Conservation (phyloP, 2,329 filamentous ascomycete species). For the Aspergillus versicolor region DNA sequence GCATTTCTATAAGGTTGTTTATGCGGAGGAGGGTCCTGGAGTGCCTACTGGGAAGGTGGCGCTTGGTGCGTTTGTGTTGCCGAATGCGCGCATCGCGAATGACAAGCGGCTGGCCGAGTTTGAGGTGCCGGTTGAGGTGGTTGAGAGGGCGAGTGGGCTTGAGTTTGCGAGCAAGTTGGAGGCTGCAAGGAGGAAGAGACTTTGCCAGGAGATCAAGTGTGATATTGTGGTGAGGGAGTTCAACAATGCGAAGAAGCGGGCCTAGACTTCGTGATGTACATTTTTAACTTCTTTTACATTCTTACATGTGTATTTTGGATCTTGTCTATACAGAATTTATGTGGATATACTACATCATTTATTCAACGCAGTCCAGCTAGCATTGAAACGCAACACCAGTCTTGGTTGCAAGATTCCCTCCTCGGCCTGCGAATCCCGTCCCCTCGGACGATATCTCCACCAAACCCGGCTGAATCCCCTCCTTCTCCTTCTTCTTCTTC, state of each 20-base stretch:
- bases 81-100: slow-evolving; percentile 86
- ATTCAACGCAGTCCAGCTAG: slow-evolving; percentile 40
- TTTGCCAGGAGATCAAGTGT: slow-evolving; percentile 87
- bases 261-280: slow-evolving; percentile 8
- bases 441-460: slow-evolving; percentile 82
- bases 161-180: slow-evolving; percentile 86
- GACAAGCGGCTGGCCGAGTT: slow-evolving; percentile 85
- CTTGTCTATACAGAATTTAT: neutral
- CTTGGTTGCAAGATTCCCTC: slow-evolving; percentile 77
- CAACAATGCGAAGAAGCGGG: slow-evolving; percentile 55
- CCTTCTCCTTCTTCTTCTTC: slow-evolving; percentile 44
- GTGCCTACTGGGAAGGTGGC: slow-evolving; percentile 70
- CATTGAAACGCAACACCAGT: slow-evolving; percentile 80
- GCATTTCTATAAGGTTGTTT: slow-evolving; percentile 99
- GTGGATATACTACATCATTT: neutral
- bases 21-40: slow-evolving; percentile 75
- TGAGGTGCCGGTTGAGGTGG: slow-evolving; percentile 87
- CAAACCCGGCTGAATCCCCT: slow-evolving; percentile 67
- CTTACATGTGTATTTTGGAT: neutral
- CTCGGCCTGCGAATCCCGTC: slow-evolving; percentile 89
- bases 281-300: neutral
- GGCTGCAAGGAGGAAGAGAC: slow-evolving; percentile 66
- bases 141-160: slow-evolving; percentile 87
- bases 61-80: slow-evolving; percentile 89
- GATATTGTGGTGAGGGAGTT: slow-evolving; percentile 81